Percentiles rank a stretch among this genome's conserved stretches.
Evolutionary conservation across 2,329 filamentous ascomycete genomes (phyloP).

Genomic region (Neonectria neomacrospora): DNA sequence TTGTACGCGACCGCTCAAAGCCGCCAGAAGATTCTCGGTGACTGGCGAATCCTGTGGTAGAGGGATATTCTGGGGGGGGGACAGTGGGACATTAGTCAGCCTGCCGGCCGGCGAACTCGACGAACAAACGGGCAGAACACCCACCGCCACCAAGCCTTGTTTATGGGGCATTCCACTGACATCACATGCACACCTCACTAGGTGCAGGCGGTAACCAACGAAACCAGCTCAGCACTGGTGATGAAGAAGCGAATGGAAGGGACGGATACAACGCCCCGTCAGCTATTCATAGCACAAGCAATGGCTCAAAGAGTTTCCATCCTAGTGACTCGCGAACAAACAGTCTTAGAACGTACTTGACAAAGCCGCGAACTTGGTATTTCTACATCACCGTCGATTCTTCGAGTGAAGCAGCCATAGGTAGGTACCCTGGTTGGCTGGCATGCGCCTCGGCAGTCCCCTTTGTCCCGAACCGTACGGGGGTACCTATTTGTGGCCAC

Average conservation of each 20-base stretch:
- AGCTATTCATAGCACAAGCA: constrained; percentile 3
- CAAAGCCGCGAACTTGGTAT: not conserved
- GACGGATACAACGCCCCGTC: not conserved
- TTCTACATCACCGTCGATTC: not conserved
- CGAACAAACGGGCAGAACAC: not conserved
- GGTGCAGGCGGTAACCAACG: no score
- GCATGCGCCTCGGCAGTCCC: constrained; percentile 1
- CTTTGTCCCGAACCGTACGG: not conserved
- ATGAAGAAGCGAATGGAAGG: not conserved
- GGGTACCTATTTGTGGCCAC: not conserved
- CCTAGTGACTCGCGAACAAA: not conserved
- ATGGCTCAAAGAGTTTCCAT: not conserved
- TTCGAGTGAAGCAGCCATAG: not conserved
- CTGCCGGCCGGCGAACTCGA: not conserved
- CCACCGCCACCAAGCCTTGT: not conserved
- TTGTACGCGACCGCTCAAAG: not conserved
- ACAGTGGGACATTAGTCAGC: constrained; percentile 10
- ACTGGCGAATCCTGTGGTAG: constrained; percentile 5
- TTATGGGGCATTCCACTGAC: not conserved
- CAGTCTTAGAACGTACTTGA: not conserved
- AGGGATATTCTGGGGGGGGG: constrained; percentile 1
- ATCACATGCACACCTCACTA: no score
- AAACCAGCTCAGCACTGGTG: not conserved
- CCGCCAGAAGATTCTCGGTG: constrained; percentile 39
- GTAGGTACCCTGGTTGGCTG: no score